A percentile compares a stretch with the other conserved stretches of the same genome.
phyloP scores from a whole-genome alignment of 2,329 filamentous ascomycete genomes.

The Alternaria sp. region DNA sequence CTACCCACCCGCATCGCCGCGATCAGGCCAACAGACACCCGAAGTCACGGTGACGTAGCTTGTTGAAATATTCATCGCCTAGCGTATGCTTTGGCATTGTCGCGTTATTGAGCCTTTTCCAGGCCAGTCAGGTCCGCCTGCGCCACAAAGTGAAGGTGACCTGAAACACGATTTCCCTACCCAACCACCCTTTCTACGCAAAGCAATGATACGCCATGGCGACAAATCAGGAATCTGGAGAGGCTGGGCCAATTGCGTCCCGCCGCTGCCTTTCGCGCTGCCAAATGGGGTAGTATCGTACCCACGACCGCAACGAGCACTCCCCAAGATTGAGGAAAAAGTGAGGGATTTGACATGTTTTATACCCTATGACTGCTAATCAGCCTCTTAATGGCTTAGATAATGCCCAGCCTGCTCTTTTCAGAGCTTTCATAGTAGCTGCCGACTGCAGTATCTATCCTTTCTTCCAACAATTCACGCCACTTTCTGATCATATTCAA shows the following conservation, averaged over 20 bases:
- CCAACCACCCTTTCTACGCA: background rate
- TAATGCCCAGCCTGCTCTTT: constrained; percentile 3
- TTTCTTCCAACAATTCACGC: background rate
- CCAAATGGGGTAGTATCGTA: background rate
- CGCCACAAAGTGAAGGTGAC: constrained; percentile 9
- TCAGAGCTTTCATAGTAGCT: constrained; percentile 2
- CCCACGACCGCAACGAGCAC: background rate
- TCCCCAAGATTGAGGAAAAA: background rate
- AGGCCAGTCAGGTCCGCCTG: background rate
- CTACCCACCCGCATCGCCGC: background rate
- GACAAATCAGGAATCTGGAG: background rate
- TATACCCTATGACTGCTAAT: background rate
- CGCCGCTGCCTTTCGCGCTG: background rate
- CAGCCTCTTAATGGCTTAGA: constrained; percentile 10
- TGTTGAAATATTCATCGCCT: background rate
- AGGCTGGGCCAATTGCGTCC: constrained; percentile 8
- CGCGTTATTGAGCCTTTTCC: background rate
- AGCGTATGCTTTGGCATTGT: background rate
- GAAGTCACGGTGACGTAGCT: background rate
- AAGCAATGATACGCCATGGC: background rate
- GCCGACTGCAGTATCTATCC: background rate
- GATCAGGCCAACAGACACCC: background rate
- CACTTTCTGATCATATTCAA: background rate
- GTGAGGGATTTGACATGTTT: background rate
- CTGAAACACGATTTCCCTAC: background rate